phyloP scores from a whole-genome alignment of 2,329 filamentous ascomycete genomes.

The Pseudogymnoascus sp. region DNA sequence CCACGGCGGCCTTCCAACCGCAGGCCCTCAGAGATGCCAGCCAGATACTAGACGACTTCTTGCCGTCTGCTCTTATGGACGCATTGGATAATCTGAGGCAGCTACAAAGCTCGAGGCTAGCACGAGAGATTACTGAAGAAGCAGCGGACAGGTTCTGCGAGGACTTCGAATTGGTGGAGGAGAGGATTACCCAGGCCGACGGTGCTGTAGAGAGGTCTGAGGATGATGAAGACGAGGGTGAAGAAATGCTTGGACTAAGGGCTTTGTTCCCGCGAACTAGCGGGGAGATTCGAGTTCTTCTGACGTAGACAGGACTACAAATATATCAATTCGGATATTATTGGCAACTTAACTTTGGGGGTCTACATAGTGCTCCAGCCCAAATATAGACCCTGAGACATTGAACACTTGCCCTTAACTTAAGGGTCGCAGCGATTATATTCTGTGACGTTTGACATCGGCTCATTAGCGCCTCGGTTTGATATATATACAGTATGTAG shows the following conservation, averaged over 20 bases:
- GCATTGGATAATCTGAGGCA: slow-evolving; percentile 72
- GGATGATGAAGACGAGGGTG: slow-evolving; percentile 19
- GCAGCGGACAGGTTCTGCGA: slow-evolving; percentile 77
- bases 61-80: slow-evolving; percentile 89
- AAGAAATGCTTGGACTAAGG: slow-evolving; percentile 21
- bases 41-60: slow-evolving; percentile 76
- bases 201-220: slow-evolving; percentile 31
- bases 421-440: not conserved
- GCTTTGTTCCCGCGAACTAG: slow-evolving; percentile 28
- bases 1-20: slow-evolving; percentile 52
- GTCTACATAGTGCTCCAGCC: not conserved
- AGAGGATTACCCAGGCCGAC: slow-evolving; percentile 50
- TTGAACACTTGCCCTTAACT: not conserved
- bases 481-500: not conserved
- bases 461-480: not conserved
- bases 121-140: slow-evolving; percentile 69
- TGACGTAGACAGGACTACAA: slow-evolving; percentile 20
- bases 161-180: slow-evolving; percentile 69
- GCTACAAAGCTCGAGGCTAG: slow-evolving; percentile 63
- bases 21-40: slow-evolving; percentile 57
- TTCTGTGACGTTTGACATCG: not conserved
- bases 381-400: not conserved
- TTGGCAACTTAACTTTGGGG: not conserved
- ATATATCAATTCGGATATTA: not conserved
- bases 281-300: slow-evolving; percentile 28